These are phyloP conservation scores for Saussurea involucrata DNA, from an alignment of 129 eudicot species.

Conservation along the genomic window DNA sequence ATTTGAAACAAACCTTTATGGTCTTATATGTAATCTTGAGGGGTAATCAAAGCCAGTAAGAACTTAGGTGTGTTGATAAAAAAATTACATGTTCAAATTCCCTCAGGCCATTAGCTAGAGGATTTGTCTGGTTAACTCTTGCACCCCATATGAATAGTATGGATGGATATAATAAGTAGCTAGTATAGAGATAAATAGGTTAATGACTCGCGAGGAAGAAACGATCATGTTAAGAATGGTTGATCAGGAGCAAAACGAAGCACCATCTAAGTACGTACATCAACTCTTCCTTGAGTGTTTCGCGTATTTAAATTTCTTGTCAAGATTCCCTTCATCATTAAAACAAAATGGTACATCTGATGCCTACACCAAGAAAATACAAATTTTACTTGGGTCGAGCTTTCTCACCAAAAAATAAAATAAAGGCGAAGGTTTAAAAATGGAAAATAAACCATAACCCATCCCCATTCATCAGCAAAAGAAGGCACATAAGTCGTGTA, in stretches of 20 bases:
- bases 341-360: constrained; percentile 21
- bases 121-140: too few species aligned
- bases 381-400: not conserved
- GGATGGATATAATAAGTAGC: not conserved
- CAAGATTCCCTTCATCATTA: constrained; percentile 16
- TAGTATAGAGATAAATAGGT: not conserved
- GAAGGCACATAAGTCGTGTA: constrained; percentile 92
- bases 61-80: too few species aligned
- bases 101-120: too few species aligned
- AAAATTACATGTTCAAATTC: too few species aligned
- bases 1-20: not conserved
- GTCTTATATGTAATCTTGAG: too few species aligned
- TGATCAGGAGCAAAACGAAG: constrained; percentile 25
- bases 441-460: constrained; percentile 77
- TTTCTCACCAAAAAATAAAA: not conserved
- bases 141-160: too few species aligned
- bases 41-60: too few species aligned
- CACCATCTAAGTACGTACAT: constrained; percentile 28
- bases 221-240: constrained; percentile 32
- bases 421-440: not conserved
- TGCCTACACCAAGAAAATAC: constrained; percentile 17
- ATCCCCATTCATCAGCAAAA: constrained; percentile 97
- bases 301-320: constrained; percentile 30
- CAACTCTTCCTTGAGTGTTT: constrained; percentile 21
- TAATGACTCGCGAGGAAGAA: constrained; percentile 24